These are phyloP conservation scores for Dendrobium chrysotoxum DNA, from an alignment of 106 monocot species.

Conservation along the genomic window DNA sequence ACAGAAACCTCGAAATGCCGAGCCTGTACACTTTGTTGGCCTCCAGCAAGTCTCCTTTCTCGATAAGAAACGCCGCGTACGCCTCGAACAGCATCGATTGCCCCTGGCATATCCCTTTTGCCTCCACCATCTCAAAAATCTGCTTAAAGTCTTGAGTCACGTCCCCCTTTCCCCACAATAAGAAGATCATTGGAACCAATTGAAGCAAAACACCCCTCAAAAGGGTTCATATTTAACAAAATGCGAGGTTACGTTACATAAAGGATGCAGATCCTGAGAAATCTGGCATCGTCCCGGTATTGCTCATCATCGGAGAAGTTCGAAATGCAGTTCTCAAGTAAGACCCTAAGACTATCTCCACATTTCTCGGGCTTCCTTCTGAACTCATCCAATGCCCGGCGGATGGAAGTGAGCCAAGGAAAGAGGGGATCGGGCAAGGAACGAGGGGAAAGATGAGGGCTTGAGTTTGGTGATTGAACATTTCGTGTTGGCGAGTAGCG, in stretches of 20 bases:
- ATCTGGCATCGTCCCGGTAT: constrained; percentile 54
- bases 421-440: constrained; percentile 2
- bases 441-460: constrained; percentile 3
- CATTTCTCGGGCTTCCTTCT: constrained; percentile 15
- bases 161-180: constrained; percentile 49
- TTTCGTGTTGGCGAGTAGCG: background rate
- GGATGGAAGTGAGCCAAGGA: constrained; percentile 26
- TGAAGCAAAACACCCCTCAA: background rate
- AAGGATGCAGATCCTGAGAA: constrained; percentile 68
- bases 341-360: constrained; percentile 11
- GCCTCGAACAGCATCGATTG: constrained; percentile 69
- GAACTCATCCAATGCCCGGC: constrained; percentile 30
- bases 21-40: constrained; percentile 45
- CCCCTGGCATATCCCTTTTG: constrained; percentile 48
- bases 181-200: background rate
- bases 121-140: constrained; percentile 56
- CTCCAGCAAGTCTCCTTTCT: constrained; percentile 44
- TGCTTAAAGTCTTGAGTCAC: constrained; percentile 45
- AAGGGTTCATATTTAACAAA: background rate
- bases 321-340: constrained; percentile 50
- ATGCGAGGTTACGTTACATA: constrained; percentile 40
- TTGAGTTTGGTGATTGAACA: background rate
- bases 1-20: constrained; percentile 64
- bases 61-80: constrained; percentile 38
- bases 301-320: constrained; percentile 32